Conservation (phyloP, 2,329 filamentous ascomycete genomes). For the Hortaea werneckii region DNA sequence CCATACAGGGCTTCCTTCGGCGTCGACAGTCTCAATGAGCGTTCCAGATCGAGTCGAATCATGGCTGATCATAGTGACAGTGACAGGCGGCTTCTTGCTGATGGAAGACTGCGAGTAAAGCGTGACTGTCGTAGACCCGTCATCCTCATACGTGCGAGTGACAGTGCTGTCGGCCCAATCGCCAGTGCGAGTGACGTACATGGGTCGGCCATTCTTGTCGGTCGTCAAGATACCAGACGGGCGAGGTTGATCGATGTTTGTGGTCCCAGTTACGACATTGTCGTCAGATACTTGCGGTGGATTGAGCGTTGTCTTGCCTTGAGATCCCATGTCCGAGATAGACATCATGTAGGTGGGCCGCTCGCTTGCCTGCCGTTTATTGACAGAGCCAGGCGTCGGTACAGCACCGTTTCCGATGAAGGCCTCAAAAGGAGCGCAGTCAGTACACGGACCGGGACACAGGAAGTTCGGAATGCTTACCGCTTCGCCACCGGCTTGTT, state of each 20-base stretch:
- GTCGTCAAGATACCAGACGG: neutral
- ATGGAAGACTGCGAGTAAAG: neutral
- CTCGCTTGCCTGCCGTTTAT: neutral
- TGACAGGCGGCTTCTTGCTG: neutral
- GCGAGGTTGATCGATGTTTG: neutral
- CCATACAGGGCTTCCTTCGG: neutral
- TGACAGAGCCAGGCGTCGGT: neutral
- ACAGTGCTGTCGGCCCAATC: neutral
- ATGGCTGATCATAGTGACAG: neutral
- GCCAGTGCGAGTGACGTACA: neutral
- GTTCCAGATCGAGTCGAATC: neutral
- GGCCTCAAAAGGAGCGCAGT: neutral
- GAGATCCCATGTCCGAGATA: neutral
- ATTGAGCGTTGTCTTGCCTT: neutral
- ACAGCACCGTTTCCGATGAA: neutral
- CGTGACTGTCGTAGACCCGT: neutral
- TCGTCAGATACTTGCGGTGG: neutral
- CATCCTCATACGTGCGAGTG: neutral
- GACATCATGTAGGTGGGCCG: neutral
- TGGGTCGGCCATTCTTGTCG: neutral
- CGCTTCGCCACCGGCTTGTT: too few species aligned
- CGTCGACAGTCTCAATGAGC: neutral
- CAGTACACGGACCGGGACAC: neutral
- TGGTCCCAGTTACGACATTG: neutral
- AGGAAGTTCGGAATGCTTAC: neutral